A percentile compares a stretch with the other conserved stretches of the same genome.
These are phyloP conservation scores for Cordyceps cicadae DNA, from an alignment of 2,329 filamentous ascomycete species.

Conservation along the genomic window DNA sequence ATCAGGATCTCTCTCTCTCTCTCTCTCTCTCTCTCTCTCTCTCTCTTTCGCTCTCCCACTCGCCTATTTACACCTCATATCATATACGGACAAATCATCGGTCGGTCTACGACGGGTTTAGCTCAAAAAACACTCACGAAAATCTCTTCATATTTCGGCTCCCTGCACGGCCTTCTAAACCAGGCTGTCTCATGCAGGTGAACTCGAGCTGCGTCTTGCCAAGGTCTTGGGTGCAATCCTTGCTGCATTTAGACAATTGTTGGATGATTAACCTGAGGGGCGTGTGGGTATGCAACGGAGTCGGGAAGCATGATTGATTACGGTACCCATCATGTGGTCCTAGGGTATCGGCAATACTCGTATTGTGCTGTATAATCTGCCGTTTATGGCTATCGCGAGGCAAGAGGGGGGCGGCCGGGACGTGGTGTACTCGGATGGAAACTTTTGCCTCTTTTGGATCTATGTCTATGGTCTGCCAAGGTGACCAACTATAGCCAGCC, in stretches of 20 bases:
- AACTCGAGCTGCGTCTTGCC: background rate
- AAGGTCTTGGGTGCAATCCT: background rate
- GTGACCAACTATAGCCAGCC: background rate
- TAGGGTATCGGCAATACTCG: background rate
- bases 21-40: no score
- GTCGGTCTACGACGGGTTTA: slow-evolving; percentile 4
- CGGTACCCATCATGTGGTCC: background rate
- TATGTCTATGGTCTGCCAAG: background rate
- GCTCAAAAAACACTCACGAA: background rate
- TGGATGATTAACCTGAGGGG: background rate
- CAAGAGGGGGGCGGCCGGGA: background rate
- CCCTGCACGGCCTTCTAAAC: background rate
- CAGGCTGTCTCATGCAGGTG: background rate
- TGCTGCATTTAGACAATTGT: background rate
- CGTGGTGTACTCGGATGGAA: background rate
- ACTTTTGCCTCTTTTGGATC: background rate
- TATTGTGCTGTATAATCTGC: background rate
- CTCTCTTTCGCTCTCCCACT: no score
- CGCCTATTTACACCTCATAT: no score
- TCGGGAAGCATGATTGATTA: background rate
- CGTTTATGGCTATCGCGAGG: background rate
- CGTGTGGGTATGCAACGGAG: background rate
- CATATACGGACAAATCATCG: no score
- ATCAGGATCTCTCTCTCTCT: no score
- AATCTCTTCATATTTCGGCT: background rate